Evolutionary conservation across 1,284 basidiomycete genomes (phyloP), one percentile per base, ranked within the genome.

Genomic region (Porogramme epimiltina): DNA sequence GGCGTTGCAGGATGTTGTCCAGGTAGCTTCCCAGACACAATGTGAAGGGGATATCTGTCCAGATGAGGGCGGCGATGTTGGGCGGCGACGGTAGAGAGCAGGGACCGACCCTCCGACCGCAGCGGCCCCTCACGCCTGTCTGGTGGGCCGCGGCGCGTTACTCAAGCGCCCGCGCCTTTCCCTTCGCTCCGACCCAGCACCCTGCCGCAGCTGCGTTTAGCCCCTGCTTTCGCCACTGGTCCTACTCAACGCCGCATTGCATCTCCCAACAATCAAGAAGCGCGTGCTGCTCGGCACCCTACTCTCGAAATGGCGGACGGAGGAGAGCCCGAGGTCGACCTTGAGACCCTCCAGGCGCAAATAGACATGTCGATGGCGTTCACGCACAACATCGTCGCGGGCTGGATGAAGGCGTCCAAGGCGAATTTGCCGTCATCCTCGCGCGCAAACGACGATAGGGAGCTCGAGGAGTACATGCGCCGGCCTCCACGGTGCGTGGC

Each of bases 341-440:
- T 75, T 37, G 84, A 88, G 61, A 71, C 78, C 33, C 73, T 91
- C 31, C 88, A 90, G 64, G 87, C 87, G 24, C 84, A 87, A 67
- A 81, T 90, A 51, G 85, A 91, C 68, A 73, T 88, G 62, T 82
- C 88, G n/a, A 80, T 91, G 80, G 82, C 88, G 3, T 81, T 85
- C 66, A 81, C 83, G 1, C 79, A 89, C 58, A 76, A 80, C 62
- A 73, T 91, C 55, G 81, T 89, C 33, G 76, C 85, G 15, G 85
- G 87, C 47, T 91, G 89, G 89, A 74, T 91, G 58, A 79, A 81
- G 61, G 76, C 84, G 19, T 65, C 72, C 47, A 66, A 67, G 33
- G 69, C 69, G 33, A 62, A 63, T 13, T 51, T 62, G 37, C 54
- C 61, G 6, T 59, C 62, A 6, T 58, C 61, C 1, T 48, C 54